Percentiles rank a stretch among this genome's conserved stretches.
Conservation (phyloP, 2,329 filamentous ascomycete genomes). For the Aspergillus sp. region DNA sequence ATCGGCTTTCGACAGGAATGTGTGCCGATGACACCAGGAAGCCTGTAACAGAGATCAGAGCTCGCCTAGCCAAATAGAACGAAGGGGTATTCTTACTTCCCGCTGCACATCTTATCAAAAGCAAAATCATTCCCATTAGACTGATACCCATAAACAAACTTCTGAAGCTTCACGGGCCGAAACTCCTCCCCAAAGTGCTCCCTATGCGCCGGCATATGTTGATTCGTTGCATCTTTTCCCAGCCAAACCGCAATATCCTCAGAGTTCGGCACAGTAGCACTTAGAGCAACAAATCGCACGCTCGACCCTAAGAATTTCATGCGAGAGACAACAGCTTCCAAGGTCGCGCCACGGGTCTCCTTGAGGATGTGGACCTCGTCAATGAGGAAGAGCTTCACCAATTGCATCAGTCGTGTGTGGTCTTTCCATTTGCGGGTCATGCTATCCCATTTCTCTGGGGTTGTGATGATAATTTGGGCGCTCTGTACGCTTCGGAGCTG, state of each 20-base stretch:
- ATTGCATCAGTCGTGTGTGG: slow-evolving; percentile 63
- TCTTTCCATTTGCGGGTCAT: slow-evolving; percentile 83
- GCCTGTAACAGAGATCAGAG: slow-evolving; percentile 33
- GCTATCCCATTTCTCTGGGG: slow-evolving; percentile 87
- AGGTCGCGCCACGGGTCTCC: slow-evolving; percentile 67
- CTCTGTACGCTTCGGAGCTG: slow-evolving; percentile 63
- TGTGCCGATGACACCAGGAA: slow-evolving; percentile 59
- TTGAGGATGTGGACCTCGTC: slow-evolving; percentile 86
- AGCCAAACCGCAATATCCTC: slow-evolving; percentile 75
- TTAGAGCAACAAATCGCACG: slow-evolving; percentile 73
- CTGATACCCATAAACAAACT: slow-evolving; percentile 68
- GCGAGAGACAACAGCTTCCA: slow-evolving; percentile 77
- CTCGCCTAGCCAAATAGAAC: no score
- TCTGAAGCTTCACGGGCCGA: slow-evolving; percentile 68
- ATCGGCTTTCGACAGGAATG: slow-evolving; percentile 67
- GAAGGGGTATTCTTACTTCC: slow-evolving; percentile 35
- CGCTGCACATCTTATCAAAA: slow-evolving; percentile 65
- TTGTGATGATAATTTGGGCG: slow-evolving; percentile 78
- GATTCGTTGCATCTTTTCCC: slow-evolving; percentile 56
- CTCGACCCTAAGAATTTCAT: slow-evolving; percentile 75
- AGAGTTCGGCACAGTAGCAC: slow-evolving; percentile 77
- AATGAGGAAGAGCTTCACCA: slow-evolving; percentile 74
- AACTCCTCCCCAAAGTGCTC: slow-evolving; percentile 74
- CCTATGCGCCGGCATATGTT: slow-evolving; percentile 56
- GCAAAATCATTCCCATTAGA: slow-evolving; percentile 62